These are phyloP conservation scores for Cornus suecica DNA, from an alignment of 148 eudicot species.

Conservation along the genomic window DNA sequence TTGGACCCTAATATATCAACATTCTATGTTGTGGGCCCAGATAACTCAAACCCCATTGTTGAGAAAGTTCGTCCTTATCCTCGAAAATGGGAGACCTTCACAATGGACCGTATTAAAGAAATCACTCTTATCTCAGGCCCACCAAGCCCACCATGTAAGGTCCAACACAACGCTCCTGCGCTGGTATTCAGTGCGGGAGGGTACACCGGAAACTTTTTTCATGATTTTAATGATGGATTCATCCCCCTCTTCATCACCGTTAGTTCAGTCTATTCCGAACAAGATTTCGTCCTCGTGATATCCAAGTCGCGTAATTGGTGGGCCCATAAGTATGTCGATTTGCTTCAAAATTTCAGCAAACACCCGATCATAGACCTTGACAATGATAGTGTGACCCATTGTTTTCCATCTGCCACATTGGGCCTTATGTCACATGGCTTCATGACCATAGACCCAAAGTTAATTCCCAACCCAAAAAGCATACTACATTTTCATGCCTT, in stretches of 20 bases:
- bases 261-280: constrained; percentile 28
- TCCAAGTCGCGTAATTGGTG: constrained; percentile 50
- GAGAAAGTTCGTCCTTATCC: constrained; percentile 60
- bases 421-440: constrained; percentile 53
- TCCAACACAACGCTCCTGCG: constrained; percentile 46
- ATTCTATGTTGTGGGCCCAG: constrained; percentile 20
- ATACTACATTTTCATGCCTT: constrained; percentile 37
- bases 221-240: constrained; percentile 56
- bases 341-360: constrained; percentile 31
- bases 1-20: constrained; percentile 33
- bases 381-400: constrained; percentile 42
- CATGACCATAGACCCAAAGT: constrained; percentile 30
- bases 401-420: constrained; percentile 42
- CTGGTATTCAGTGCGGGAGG: constrained; percentile 47
- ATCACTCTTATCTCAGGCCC: constrained; percentile 40
- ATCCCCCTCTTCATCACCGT: constrained; percentile 57
- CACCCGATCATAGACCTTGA: constrained; percentile 40
- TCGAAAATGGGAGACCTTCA: constrained; percentile 44
- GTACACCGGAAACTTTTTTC: constrained; percentile 52
- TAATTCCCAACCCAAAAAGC: constrained; percentile 15
- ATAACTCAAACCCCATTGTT: constrained; percentile 2
- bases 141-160: constrained; percentile 25
- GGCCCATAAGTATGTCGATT: constrained; percentile 45
- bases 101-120: constrained; percentile 43
- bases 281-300: constrained; percentile 46